Percentiles rank a stretch among this genome's conserved stretches.
These are phyloP conservation scores for Phytophthora gonapodyides DNA, from an alignment of 352 stramenopile genomes.

Conservation along the genomic window DNA sequence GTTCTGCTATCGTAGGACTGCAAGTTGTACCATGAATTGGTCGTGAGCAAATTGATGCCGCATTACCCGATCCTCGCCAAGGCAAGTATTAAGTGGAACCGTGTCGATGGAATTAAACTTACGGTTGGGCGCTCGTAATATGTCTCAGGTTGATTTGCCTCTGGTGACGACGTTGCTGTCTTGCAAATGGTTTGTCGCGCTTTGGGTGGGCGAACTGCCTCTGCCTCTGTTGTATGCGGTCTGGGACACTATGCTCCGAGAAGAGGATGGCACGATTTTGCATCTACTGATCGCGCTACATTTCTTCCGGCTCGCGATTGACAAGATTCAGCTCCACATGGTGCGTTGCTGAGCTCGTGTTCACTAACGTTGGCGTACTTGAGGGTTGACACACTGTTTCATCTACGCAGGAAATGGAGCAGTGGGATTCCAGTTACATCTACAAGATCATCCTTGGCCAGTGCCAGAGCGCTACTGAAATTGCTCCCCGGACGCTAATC, in stretches of 20 bases:
- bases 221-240: slow-evolving; percentile 48
- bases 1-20: slow-evolving; percentile 42
- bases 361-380: neutral
- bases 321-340: slow-evolving; percentile 47
- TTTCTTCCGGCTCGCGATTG: slow-evolving; percentile 54
- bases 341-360: slow-evolving; percentile 15
- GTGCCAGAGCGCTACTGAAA: slow-evolving; percentile 36
- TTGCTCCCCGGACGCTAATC: slow-evolving; percentile 40
- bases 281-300: slow-evolving; percentile 67
- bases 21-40: slow-evolving; percentile 60
- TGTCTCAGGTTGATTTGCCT: slow-evolving; percentile 51
- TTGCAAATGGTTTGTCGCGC: slow-evolving; percentile 79
- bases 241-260: slow-evolving; percentile 66
- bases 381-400: neutral
- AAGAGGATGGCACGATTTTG: slow-evolving; percentile 56
- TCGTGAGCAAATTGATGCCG: slow-evolving; percentile 55
- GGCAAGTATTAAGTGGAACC: slow-evolving; percentile 19
- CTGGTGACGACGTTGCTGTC: slow-evolving; percentile 66
- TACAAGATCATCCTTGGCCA: slow-evolving; percentile 68
- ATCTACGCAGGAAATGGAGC: slow-evolving; percentile 43
- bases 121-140: slow-evolving; percentile 5
- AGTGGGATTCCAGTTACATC: slow-evolving; percentile 71
- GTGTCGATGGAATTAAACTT: neutral
- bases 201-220: slow-evolving; percentile 72
- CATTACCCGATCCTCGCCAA: slow-evolving; percentile 55